Conservation (phyloP, 352 stramenopile genomes). For the Stephanocyclus meneghinianus region DNA sequence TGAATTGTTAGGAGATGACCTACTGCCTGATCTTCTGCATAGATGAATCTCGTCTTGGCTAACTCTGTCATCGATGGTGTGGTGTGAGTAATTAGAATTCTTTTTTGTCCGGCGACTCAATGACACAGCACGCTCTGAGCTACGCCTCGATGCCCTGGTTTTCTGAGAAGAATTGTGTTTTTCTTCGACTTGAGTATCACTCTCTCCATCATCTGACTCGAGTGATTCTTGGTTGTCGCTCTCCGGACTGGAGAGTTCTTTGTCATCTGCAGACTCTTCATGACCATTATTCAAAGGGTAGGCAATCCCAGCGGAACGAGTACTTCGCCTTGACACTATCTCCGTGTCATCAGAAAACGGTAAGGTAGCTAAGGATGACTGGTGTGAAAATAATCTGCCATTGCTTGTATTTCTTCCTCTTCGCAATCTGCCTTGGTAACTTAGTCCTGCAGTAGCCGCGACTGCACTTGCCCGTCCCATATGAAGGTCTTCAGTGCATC, state of each 20-base stretch:
- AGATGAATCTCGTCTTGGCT: neutral
- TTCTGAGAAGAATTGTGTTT: neutral
- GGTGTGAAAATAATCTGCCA: neutral
- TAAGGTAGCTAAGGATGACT: constrained; percentile 13
- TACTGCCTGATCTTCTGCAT: neutral
- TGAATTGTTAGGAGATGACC: too few relatives aligned
- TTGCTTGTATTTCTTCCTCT: neutral
- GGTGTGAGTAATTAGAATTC: neutral
- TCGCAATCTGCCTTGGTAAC: neutral
- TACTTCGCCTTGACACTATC: neutral
- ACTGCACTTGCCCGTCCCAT: neutral
- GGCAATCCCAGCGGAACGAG: neutral
- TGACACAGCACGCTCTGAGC: neutral
- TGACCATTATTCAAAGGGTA: neutral
- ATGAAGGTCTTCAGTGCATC: constrained; percentile 4
- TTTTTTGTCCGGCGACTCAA: neutral
- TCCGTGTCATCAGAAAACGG: neutral
- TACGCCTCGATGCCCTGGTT: neutral
- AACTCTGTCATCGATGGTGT: neutral
- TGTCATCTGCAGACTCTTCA: neutral
- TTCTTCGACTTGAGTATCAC: neutral
- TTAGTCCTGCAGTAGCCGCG: constrained; percentile 1
- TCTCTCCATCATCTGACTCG: neutral
- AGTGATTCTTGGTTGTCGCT: neutral
- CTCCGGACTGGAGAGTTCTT: neutral